Percentiles rank a stretch among this genome's conserved stretches.
Evolutionary conservation across 2,329 filamentous ascomycete genomes (phyloP).

Genomic region (Bipolaris gigantea): DNA sequence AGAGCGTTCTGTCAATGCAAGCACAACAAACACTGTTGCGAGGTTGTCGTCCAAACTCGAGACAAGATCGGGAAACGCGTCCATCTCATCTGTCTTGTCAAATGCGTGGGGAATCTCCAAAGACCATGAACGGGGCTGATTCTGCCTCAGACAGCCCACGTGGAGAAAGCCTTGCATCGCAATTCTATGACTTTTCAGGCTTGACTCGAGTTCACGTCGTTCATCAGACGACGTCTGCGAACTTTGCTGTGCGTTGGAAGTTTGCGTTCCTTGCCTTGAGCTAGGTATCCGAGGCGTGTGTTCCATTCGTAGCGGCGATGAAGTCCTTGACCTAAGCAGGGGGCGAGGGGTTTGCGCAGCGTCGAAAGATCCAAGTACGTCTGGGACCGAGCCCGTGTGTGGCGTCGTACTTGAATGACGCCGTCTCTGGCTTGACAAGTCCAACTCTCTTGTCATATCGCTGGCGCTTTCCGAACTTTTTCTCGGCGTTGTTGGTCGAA

Average conservation of each 20-base stretch:
- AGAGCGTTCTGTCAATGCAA: neutral
- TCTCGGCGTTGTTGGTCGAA: constrained; percentile 1
- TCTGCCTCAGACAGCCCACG: neutral
- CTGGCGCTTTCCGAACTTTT: constrained; percentile 2
- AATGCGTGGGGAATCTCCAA: neutral
- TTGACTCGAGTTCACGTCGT: neutral
- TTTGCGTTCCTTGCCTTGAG: neutral
- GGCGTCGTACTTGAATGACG: constrained; percentile 3
- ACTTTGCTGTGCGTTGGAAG: neutral
- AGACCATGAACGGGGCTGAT: neutral
- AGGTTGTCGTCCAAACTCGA: neutral
- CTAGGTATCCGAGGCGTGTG: neutral
- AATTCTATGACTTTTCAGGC: neutral
- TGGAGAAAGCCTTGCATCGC: neutral
- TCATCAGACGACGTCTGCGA: neutral
- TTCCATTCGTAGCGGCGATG: neutral
- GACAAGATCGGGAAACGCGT: neutral
- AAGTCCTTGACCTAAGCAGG: neutral
- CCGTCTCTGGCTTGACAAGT: constrained; percentile 5
- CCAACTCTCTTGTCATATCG: constrained; percentile 7
- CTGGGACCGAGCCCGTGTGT: neutral
- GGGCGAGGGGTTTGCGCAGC: neutral
- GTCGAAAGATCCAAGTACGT: neutral
- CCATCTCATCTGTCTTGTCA: neutral
- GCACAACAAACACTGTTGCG: neutral